These are phyloP conservation scores for Penicillium lagena DNA, from an alignment of 495 filamentous ascomycete genomes.

Conservation along the genomic window DNA sequence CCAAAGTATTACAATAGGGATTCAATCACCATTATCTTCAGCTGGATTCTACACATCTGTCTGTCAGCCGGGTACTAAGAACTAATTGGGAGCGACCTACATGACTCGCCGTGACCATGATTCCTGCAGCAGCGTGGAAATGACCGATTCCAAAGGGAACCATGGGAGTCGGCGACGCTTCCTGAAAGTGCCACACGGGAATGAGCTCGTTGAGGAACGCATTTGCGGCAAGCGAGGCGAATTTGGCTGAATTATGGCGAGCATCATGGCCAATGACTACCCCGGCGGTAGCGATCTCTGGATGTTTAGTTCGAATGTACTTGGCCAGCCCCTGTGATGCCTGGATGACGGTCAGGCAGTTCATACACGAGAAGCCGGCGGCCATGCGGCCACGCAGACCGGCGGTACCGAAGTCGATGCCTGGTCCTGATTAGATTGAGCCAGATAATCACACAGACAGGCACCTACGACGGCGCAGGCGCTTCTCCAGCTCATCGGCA, in stretches of 20 bases:
- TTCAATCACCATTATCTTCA: slow-evolving; percentile 51
- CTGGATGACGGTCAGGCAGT: slow-evolving; percentile 63
- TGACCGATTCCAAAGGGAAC: slow-evolving; percentile 61
- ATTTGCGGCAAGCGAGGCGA: slow-evolving; percentile 57
- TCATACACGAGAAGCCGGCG: slow-evolving; percentile 66
- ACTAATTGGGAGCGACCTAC: slow-evolving; percentile 18
- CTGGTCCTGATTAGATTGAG: slow-evolving; percentile 10
- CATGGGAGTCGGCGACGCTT: slow-evolving; percentile 54
- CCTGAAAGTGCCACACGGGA: slow-evolving; percentile 54
- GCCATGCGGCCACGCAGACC: slow-evolving; percentile 65
- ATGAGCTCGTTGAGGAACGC: slow-evolving; percentile 58
- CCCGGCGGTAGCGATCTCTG: slow-evolving; percentile 33
- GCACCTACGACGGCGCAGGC: slow-evolving; percentile 46
- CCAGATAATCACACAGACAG: neutral
- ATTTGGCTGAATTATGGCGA: slow-evolving; percentile 59
- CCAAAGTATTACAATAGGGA: neutral
- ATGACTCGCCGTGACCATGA: slow-evolving; percentile 71
- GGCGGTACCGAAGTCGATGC: slow-evolving; percentile 65
- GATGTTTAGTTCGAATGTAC: slow-evolving; percentile 44
- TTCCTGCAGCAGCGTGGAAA: slow-evolving; percentile 52
- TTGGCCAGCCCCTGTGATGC: slow-evolving; percentile 65
- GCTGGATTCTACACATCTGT: slow-evolving; percentile 49
- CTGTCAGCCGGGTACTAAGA: slow-evolving; percentile 6
- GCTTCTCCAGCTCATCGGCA: slow-evolving; percentile 46
- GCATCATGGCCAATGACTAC: slow-evolving; percentile 66